Conservation (phyloP, 805 yeast species). For the Metschnikowia vanudenii region DNA sequence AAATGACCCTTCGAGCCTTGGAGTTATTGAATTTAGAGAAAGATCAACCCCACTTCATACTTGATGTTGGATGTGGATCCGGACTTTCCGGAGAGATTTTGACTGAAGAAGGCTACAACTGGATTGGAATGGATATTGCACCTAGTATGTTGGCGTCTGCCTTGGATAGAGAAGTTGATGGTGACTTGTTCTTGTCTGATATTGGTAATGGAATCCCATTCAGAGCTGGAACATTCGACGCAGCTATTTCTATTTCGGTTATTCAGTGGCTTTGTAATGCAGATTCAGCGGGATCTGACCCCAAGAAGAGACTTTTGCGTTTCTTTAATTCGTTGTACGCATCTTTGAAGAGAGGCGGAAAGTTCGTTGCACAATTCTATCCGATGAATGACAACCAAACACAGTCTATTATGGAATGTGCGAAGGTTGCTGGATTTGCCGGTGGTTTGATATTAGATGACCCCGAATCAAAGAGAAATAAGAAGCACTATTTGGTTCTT, state of each 20-base stretch:
- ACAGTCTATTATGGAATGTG: conserved; percentile 73
- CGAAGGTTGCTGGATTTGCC: conserved; percentile 91
- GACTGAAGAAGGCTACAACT: conserved; percentile 87
- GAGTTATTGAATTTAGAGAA: conserved; percentile 75
- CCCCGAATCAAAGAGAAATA: conserved; percentile 88
- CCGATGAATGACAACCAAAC: conserved; percentile 88
- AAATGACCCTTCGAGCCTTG: conserved; percentile 92
- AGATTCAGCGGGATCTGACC: conserved; percentile 78
- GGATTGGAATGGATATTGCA: conserved; percentile 97
- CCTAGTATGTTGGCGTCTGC: conserved; percentile 96
- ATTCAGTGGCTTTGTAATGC: conserved; percentile 99
- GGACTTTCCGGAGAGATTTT: conserved; percentile 94
- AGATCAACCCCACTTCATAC: conserved; percentile 60
- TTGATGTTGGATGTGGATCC: conserved; percentile 97
- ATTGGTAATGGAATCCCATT: conserved; percentile 94
- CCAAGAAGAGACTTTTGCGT: conserved; percentile 71
- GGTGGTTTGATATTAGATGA: conserved; percentile 95
- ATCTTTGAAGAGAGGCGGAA: conserved; percentile 87
- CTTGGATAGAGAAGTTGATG: conserved; percentile 86
- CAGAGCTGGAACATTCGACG: conserved; percentile 94
- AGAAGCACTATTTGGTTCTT: conserved; percentile 84
- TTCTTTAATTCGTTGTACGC: conserved; percentile 90
- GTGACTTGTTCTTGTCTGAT: conserved; percentile 88
- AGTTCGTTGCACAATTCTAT: conserved; percentile 95
- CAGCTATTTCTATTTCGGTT: conserved; percentile 91